phyloP scores from a whole-genome alignment of 2,329 filamentous ascomycete genomes.

The Fonsecaea pedrosoi region DNA sequence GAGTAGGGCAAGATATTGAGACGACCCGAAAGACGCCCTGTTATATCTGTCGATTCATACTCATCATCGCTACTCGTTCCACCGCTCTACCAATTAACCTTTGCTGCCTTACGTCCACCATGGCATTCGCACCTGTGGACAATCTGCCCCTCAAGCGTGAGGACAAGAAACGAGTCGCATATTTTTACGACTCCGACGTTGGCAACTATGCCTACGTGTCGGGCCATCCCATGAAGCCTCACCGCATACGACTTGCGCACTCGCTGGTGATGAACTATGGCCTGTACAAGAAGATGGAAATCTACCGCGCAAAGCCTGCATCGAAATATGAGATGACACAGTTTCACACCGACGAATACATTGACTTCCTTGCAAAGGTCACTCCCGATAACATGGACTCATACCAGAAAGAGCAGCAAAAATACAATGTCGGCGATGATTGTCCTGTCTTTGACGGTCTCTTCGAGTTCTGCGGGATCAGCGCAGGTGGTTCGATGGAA shows the following conservation, averaged over 20 bases:
- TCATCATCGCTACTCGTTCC: background rate
- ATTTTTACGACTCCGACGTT: slow-evolving; percentile 98
- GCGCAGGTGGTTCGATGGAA: slow-evolving; percentile 73
- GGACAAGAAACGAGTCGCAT: slow-evolving; percentile 77
- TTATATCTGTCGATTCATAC: background rate
- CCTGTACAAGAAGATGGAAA: slow-evolving; percentile 76
- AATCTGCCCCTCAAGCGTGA: slow-evolving; percentile 58
- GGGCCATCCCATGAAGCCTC: slow-evolving; percentile 72
- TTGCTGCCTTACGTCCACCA: slow-evolving; percentile 41
- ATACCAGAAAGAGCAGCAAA: slow-evolving; percentile 88
- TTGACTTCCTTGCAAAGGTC: slow-evolving; percentile 79
- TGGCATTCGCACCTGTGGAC: slow-evolving; percentile 64
- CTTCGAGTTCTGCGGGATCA: slow-evolving; percentile 74
- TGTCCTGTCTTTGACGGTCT: slow-evolving; percentile 72
- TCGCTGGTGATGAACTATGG: slow-evolving; percentile 74
- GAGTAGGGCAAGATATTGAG: background rate
- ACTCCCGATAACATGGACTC: slow-evolving; percentile 98
- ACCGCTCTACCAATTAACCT: background rate
- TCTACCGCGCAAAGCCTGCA: slow-evolving; percentile 78
- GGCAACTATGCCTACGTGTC: slow-evolving; percentile 96
- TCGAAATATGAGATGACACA: slow-evolving; percentile 75
- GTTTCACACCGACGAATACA: slow-evolving; percentile 76
- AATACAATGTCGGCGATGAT: slow-evolving; percentile 71
- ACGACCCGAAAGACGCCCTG: background rate
- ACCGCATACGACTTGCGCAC: slow-evolving; percentile 71